These are phyloP conservation scores for Lactarius hatsudake DNA, from an alignment of 768 basidiomycete genomes.

Conservation along the genomic window DNA sequence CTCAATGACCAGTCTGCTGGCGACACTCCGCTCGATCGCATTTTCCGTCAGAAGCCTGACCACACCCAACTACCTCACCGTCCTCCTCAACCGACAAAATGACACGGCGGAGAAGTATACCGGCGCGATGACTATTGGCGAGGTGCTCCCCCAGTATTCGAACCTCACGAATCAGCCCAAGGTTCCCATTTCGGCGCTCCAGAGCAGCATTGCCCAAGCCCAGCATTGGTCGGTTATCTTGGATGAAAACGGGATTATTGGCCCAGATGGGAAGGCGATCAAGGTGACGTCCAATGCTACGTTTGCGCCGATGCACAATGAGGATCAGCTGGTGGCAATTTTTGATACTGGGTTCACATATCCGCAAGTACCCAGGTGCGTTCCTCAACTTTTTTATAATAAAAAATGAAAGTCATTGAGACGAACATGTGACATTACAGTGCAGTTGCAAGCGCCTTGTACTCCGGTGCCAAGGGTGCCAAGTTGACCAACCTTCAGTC, in stretches of 20 bases:
- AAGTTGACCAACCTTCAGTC: slow-evolving; percentile 38
- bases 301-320: slow-evolving; percentile 64
- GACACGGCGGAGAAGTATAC: slow-evolving; percentile 50
- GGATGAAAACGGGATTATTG: slow-evolving; percentile 59
- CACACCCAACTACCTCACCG: slow-evolving; percentile 56
- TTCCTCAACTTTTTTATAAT: background rate
- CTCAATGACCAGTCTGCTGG: slow-evolving; percentile 38
- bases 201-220: slow-evolving; percentile 46
- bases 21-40: slow-evolving; percentile 56
- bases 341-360: slow-evolving; percentile 71
- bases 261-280: slow-evolving; percentile 58
- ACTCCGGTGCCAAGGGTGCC: slow-evolving; percentile 52
- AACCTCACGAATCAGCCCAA: slow-evolving; percentile 49
- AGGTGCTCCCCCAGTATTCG: slow-evolving; percentile 48
- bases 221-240: slow-evolving; percentile 67
- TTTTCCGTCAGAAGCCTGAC: slow-evolving; percentile 57
- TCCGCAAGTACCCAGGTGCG: slow-evolving; percentile 54
- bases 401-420: background rate
- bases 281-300: slow-evolving; percentile 43
- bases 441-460: slow-evolving; percentile 56
- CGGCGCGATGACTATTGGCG: slow-evolving; percentile 64
- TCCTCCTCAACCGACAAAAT: slow-evolving; percentile 58
- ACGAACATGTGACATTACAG: slow-evolving; percentile 31
- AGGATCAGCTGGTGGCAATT: slow-evolving; percentile 56
- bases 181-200: slow-evolving; percentile 44